Conservation (phyloP, 2,329 filamentous ascomycete genomes). For the Sarocladium brachiariae region DNA sequence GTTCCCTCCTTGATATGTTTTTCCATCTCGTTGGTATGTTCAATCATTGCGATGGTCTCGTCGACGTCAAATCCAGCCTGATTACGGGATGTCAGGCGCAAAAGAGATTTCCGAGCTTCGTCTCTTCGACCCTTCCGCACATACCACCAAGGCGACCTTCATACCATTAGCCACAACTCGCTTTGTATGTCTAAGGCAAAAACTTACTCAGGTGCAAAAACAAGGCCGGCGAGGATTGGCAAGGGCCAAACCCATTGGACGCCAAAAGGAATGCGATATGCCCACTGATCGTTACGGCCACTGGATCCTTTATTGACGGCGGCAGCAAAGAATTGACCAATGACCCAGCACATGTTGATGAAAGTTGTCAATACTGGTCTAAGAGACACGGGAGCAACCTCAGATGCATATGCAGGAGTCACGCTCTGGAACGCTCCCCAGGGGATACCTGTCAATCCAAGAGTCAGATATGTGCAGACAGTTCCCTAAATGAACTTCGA, state of each 20-base stretch:
- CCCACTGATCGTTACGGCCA: constrained; percentile 34
- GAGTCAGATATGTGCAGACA: neutral
- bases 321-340: constrained; percentile 45
- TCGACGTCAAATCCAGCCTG: constrained; percentile 35
- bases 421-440: constrained; percentile 48
- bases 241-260: constrained; percentile 48
- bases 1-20: constrained; percentile 34
- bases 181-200: neutral
- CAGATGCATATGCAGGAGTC: constrained; percentile 46
- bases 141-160: constrained; percentile 44
- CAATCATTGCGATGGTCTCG: constrained; percentile 45
- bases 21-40: constrained; percentile 45
- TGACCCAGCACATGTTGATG: constrained; percentile 51
- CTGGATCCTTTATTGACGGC: constrained; percentile 39
- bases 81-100: constrained; percentile 33
- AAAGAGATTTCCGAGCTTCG: constrained; percentile 33
- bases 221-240: constrained; percentile 35
- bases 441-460: constrained; percentile 34
- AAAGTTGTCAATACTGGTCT: constrained; percentile 47
- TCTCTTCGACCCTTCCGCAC: constrained; percentile 35
- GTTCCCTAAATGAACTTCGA: neutral
- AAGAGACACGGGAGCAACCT: constrained; percentile 41
- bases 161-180: constrained; percentile 3
- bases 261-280: constrained; percentile 43
- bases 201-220: constrained; percentile 41